phyloP scores from a whole-genome alignment of 805 yeast species.

The Wickerhamomyces chaumierensis region DNA sequence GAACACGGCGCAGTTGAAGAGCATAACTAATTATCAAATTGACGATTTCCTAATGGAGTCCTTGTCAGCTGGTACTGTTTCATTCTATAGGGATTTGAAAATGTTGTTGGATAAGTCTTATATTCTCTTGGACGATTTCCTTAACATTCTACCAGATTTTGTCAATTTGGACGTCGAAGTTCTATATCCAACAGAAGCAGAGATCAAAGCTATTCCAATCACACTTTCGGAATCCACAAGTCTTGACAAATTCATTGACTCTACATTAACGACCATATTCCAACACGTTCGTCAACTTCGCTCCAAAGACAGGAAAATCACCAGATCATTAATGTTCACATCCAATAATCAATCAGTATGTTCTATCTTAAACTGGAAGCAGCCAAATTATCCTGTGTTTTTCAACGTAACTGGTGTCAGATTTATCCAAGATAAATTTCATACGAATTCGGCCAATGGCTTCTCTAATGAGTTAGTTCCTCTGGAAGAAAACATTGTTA shows the following conservation, averaged over 20 bases:
- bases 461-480: conserved; percentile 17
- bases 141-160: conserved; percentile 41
- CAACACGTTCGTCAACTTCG: conserved; percentile 52
- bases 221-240: conserved; percentile 31
- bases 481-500: conserved; percentile 32
- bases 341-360: conserved; percentile 86
- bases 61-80: conserved; percentile 1
- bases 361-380: conserved; percentile 93
- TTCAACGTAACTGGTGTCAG: conserved; percentile 66
- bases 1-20: conserved; percentile 22
- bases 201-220: conserved; percentile 28
- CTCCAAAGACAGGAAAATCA: conserved; percentile 21
- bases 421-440: conserved; percentile 23
- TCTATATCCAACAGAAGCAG: conserved; percentile 57
- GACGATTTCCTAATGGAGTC: conserved; percentile 9
- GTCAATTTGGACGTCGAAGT: conserved; percentile 68
- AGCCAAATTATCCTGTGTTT: conserved; percentile 93
- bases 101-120: conserved; percentile 35
- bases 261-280: conserved; percentile 59
- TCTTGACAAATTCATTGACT: conserved; percentile 69
- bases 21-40: conserved; percentile 19
- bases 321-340: conserved; percentile 70
- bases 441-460: conserved; percentile 31
- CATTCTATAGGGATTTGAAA: conserved; percentile 23
- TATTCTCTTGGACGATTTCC: conserved; percentile 48